Conservation (phyloP, 495 filamentous ascomycete species). For the Apodospora peruviana region DNA sequence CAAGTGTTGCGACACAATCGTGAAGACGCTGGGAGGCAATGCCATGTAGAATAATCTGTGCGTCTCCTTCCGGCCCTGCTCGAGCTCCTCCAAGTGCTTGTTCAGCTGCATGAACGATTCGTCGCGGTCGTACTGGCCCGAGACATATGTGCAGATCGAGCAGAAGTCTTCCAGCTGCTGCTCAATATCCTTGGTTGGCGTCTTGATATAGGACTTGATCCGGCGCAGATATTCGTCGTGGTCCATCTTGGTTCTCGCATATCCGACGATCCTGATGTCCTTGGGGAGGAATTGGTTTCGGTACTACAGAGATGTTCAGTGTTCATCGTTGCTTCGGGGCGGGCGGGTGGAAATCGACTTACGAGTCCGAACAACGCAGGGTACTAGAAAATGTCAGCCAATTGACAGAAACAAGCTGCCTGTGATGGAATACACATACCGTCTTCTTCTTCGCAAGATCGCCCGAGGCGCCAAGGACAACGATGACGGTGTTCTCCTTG, state of each 20-base stretch:
- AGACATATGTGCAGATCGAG: constrained; percentile 82
- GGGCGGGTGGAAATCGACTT: constrained; percentile 43
- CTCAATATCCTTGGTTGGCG: constrained; percentile 95
- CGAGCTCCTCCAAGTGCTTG: constrained; percentile 83
- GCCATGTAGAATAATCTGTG: constrained; percentile 99
- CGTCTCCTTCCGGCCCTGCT: constrained; percentile 74
- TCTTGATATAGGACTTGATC: constrained; percentile 98
- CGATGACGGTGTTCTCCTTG: constrained; percentile 96
- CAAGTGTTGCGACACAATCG: constrained; percentile 90
- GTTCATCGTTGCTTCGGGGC: neutral
- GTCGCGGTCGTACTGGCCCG: constrained; percentile 95
- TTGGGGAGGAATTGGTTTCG: constrained; percentile 98
- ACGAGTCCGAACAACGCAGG: constrained; percentile 98
- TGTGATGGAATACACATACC: constrained; percentile 47
- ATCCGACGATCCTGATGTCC: constrained; percentile 95
- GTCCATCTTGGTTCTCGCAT: constrained; percentile 99
- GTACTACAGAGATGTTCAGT: constrained; percentile 54
- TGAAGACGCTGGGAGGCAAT: constrained; percentile 95
- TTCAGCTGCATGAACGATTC: constrained; percentile 87
- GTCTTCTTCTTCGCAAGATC: constrained; percentile 99
- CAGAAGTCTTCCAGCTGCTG: constrained; percentile 89
- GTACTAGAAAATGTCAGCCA: constrained; percentile 57
- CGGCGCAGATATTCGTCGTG: constrained; percentile 88
- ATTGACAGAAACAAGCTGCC: constrained; percentile 6
- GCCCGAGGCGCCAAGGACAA: constrained; percentile 94